phyloP scores from a whole-genome alignment of 1,284 basidiomycete genomes.

The Cutaneotrichosporon cutaneum region DNA sequence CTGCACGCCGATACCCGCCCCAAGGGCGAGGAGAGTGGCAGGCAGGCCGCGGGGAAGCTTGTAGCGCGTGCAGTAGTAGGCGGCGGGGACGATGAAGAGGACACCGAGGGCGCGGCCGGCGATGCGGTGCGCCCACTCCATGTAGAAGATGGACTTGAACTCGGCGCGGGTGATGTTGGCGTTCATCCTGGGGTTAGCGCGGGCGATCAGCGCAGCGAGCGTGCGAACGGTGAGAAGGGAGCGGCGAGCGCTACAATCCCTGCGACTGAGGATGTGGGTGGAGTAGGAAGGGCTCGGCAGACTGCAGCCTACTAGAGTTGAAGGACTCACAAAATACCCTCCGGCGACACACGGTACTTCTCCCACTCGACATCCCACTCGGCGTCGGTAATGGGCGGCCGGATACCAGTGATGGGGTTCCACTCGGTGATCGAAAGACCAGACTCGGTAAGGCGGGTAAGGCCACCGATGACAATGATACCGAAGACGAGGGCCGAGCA shows the following conservation, averaged over 20 bases:
- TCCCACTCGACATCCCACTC: slow-evolving; percentile 90
- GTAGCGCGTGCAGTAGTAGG: slow-evolving; percentile 72
- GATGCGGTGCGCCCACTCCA: slow-evolving; percentile 97
- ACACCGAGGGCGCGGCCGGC: slow-evolving; percentile 86
- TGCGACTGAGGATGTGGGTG: too few species aligned
- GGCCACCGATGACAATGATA: slow-evolving; percentile 92
- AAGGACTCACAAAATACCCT: slow-evolving; percentile 87
- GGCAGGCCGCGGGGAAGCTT: slow-evolving; percentile 66
- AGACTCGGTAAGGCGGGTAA: slow-evolving; percentile 95
- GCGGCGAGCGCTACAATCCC: background rate
- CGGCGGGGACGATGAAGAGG: slow-evolving; percentile 71
- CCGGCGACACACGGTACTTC: slow-evolving; percentile 93
- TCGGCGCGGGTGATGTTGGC: slow-evolving; percentile 79
- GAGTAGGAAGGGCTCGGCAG: too few species aligned
- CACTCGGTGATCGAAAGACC: slow-evolving; percentile 98
- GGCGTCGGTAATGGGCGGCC: slow-evolving; percentile 72
- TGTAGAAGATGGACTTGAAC: slow-evolving; percentile 96
- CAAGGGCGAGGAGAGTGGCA: slow-evolving; percentile 67
- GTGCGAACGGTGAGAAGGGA: background rate
- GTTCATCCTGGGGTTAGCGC: slow-evolving; percentile 65
- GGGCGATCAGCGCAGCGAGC: background rate
- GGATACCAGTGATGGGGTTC: slow-evolving; percentile 85
- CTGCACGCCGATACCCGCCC: slow-evolving; percentile 77
- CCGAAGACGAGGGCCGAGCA: slow-evolving; percentile 83
- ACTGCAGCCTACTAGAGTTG: too few species aligned